A percentile compares a stretch with the other conserved stretches of the same genome.
Conservation (phyloP, 441 rosid species). For the Adansonia gregorii region DNA sequence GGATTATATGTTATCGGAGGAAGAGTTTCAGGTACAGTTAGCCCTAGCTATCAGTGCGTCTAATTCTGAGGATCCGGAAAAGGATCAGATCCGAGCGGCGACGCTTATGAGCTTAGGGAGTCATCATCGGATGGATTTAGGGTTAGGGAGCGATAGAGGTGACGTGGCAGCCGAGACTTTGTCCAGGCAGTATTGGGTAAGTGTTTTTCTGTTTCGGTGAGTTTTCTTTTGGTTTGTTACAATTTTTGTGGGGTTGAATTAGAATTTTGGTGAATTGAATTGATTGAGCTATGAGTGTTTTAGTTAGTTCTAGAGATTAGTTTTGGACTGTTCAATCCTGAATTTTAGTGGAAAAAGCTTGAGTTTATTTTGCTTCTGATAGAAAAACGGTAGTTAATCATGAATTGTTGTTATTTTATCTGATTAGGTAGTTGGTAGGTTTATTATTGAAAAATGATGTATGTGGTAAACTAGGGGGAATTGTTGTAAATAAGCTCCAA, state of each 20-base stretch:
- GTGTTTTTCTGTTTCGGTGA: conserved; percentile 24
- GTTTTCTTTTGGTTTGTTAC: not conserved
- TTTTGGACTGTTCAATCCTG: not conserved
- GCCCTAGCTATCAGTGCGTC: conserved; percentile 96
- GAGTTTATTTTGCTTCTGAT: not conserved
- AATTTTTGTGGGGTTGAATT: not conserved
- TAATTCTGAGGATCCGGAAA: conserved; percentile 80
- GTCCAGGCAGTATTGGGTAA: conserved; percentile 96
- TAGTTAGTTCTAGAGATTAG: not conserved
- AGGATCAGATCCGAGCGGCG: conserved; percentile 89
- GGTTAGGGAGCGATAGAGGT: conserved; percentile 48
- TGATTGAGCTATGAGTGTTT: not conserved
- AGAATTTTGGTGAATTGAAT: not conserved
- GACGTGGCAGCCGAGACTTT: conserved; percentile 64
- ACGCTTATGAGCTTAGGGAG: conserved; percentile 73
- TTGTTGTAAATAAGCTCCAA: conserved; percentile 11
- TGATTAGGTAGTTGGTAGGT: not conserved
- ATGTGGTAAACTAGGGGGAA: not conserved
- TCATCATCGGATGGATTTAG: conserved; percentile 46
- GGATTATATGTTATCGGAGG: conserved; percentile 83
- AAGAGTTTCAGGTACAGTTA: conserved; percentile 91
- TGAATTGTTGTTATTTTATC: not conserved
- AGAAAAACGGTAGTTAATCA: not conserved
- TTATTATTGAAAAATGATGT: not conserved
- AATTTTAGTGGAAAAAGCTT: conserved; percentile 4